Evolutionary conservation across 176 grass and related monocot species (phyloP).

Genomic region (Tillandsia fasciculata): DNA sequence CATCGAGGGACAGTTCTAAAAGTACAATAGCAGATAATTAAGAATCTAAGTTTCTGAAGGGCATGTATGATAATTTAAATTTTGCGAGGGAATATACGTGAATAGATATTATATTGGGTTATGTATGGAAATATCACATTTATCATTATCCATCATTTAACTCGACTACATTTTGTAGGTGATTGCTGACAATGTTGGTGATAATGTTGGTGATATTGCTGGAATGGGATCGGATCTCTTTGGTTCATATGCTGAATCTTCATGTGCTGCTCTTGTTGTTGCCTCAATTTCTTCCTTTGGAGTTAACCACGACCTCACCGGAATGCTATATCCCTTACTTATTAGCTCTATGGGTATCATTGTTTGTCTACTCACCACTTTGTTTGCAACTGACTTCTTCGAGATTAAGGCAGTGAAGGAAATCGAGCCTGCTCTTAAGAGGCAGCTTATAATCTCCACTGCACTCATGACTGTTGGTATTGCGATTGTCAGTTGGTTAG

Average conservation of each 20-base stretch:
- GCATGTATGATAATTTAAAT: no score
- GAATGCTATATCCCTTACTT: conserved; percentile 15
- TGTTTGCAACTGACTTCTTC: conserved; percentile 21
- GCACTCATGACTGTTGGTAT: conserved; percentile 20
- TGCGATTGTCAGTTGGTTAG: conserved; percentile 10
- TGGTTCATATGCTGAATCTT: conserved; percentile 23
- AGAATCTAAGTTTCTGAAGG: no score
- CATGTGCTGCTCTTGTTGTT: conserved; percentile 16
- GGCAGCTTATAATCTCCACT: conserved; percentile 16
- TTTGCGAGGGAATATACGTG: no score
- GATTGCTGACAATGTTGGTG: conserved; percentile 58
- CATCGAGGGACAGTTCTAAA: no score
- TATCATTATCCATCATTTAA: no score
- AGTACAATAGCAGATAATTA: no score
- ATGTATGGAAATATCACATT: background rate
- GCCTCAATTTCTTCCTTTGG: conserved; percentile 23
- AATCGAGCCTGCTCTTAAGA: conserved; percentile 17
- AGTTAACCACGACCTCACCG: conserved; percentile 5
- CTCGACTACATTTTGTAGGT: conserved; percentile 23
- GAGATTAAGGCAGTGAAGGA: conserved; percentile 16
- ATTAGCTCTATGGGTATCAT: conserved; percentile 22
- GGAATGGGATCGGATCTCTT: conserved; percentile 62
- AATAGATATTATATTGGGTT: no score
- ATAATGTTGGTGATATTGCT: conserved; percentile 66
- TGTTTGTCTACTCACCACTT: conserved; percentile 21